These are phyloP conservation scores for Ophiostoma fasciatum DNA, from an alignment of 2,329 filamentous ascomycete genomes.

Conservation along the genomic window DNA sequence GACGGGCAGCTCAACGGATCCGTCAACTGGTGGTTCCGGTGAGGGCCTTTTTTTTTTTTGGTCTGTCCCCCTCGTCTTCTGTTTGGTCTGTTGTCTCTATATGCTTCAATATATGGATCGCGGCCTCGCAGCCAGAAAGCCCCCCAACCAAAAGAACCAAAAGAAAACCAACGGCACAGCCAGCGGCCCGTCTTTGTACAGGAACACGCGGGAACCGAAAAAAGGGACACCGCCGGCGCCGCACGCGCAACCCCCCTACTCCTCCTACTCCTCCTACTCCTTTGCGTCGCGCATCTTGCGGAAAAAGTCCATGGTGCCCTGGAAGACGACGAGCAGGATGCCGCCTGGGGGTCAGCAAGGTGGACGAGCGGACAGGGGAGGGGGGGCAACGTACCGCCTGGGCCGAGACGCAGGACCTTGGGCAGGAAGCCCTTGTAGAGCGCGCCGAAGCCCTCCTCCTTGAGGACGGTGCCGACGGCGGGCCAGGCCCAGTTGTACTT, in stretches of 20 bases:
- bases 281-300: slow-evolving; percentile 36
- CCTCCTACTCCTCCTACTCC: slow-evolving; percentile 1
- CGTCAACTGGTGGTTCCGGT: slow-evolving; percentile 73
- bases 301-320: slow-evolving; percentile 89
- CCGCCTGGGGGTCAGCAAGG: slow-evolving; percentile 26
- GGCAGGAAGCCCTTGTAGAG: slow-evolving; percentile 97
- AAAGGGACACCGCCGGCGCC: too few species aligned
- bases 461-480: slow-evolving; percentile 69
- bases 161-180: not conserved
- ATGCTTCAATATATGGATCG: too few species aligned
- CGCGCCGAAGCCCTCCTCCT: slow-evolving; percentile 74
- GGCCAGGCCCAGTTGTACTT: slow-evolving; percentile 99
- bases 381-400: slow-evolving; percentile 30
- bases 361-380: slow-evolving; percentile 23
- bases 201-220: slow-evolving; percentile 3
- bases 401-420: slow-evolving; percentile 71
- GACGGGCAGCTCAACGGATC: slow-evolving; percentile 23
- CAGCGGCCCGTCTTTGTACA: not conserved
- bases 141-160: not conserved
- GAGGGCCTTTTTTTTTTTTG: not conserved
- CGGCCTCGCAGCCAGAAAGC: too few species aligned
- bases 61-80: not conserved
- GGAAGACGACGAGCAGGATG: slow-evolving; percentile 73
- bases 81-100: not conserved
- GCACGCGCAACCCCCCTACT: too few species aligned